A percentile compares a stretch with the other conserved stretches of the same genome.
Evolutionary conservation across 305 asterid genomes (phyloP).

Genomic region (Solanum aculeatissimum): DNA sequence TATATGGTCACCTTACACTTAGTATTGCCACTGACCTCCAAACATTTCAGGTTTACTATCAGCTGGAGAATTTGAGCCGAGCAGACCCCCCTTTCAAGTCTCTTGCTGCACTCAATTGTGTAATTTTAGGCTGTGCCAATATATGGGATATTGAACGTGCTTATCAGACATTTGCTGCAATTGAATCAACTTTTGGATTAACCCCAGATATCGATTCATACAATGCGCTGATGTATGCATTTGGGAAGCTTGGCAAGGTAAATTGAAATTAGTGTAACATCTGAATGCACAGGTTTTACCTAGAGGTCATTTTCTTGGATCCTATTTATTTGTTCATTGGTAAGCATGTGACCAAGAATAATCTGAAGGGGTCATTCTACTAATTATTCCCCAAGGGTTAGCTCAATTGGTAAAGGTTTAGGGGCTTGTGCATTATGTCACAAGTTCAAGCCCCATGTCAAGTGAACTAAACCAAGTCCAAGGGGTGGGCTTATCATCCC

Average conservation of each 20-base stretch:
- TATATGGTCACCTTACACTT: background rate
- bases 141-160: slow-evolving; percentile 92
- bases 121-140: slow-evolving; percentile 84
- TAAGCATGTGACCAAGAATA: background rate
- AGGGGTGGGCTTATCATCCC: background rate
- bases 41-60: slow-evolving; percentile 66
- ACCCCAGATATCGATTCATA: slow-evolving; percentile 70
- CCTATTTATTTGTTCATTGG: background rate
- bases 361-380: background rate
- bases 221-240: slow-evolving; percentile 65
- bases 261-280: slow-evolving; percentile 1
- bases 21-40: background rate
- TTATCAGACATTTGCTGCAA: slow-evolving; percentile 67
- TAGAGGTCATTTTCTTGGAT: background rate
- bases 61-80: slow-evolving; percentile 65
- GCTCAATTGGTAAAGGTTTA: background rate
- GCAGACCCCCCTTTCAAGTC: slow-evolving; percentile 67
- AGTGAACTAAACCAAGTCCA: background rate
- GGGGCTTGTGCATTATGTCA: background rate
- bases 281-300: background rate
- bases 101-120: slow-evolving; percentile 72
- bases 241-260: slow-evolving; percentile 68
- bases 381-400: background rate
- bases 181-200: slow-evolving; percentile 50
- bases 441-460: background rate